These are phyloP conservation scores for Coemansia sp. DNA, from an alignment of 192 early-diverging fungal species.

Conservation along the genomic window DNA sequence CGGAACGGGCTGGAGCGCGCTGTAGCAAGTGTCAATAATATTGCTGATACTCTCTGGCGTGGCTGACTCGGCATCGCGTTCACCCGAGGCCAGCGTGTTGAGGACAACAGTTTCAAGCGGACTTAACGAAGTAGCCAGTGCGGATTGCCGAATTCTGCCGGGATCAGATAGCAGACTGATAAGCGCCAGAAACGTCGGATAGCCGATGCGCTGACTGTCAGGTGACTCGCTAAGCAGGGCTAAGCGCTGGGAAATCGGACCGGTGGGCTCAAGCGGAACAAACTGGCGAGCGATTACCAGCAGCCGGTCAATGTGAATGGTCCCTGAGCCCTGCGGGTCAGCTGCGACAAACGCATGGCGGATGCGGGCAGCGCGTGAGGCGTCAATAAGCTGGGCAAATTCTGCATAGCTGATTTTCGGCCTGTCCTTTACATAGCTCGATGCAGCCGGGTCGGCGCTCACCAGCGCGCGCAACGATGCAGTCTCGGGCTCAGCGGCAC, in stretches of 20 bases:
- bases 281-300: slow-evolving; percentile 26
- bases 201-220: slow-evolving; percentile 44
- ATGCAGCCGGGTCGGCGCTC: slow-evolving; percentile 14
- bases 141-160: slow-evolving; percentile 44
- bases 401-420: slow-evolving; percentile 30
- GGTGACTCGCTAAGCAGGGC: slow-evolving; percentile 38
- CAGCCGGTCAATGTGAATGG: slow-evolving; percentile 45
- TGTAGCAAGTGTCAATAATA: slow-evolving; percentile 25
- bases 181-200: slow-evolving; percentile 54
- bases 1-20: slow-evolving; percentile 25
- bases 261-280: slow-evolving; percentile 27
- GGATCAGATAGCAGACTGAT: slow-evolving; percentile 47
- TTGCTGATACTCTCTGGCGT: slow-evolving; percentile 21
- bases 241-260: slow-evolving; percentile 29
- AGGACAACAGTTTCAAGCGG: slow-evolving; percentile 53
- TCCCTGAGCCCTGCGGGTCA: slow-evolving; percentile 27
- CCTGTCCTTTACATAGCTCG: slow-evolving; percentile 28
- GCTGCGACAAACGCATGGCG: slow-evolving; percentile 37
- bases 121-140: slow-evolving; percentile 30
- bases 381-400: slow-evolving; percentile 44
- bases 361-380: slow-evolving; percentile 35
- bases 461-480: slow-evolving; percentile 17
- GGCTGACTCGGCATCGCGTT: slow-evolving; percentile 18
- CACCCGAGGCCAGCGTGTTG: slow-evolving; percentile 42
- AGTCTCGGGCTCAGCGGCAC: slow-evolving; percentile 16